Percentiles rank a stretch among this genome's conserved stretches.
These are phyloP conservation scores for Suhomyces yuchorum DNA, from an alignment of 1,139 yeast species.

Conservation along the genomic window DNA sequence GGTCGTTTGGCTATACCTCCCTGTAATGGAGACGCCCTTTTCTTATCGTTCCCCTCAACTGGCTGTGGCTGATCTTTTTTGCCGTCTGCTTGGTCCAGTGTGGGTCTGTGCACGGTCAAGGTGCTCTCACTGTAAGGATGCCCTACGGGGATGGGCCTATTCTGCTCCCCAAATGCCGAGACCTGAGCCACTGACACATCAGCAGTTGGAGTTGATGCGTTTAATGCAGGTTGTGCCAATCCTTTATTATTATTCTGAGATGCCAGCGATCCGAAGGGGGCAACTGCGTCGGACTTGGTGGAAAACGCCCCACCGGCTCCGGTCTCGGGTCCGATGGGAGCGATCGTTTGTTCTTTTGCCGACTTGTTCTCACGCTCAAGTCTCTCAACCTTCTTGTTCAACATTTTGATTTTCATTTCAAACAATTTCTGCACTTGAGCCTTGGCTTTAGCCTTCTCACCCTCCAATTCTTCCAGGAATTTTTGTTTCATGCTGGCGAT, in stretches of 20 bases:
- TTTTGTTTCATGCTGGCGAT: slow-evolving; percentile 30
- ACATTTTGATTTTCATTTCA: slow-evolving; percentile 45
- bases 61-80: slow-evolving; percentile 3
- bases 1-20: slow-evolving; percentile 12
- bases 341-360: neutral
- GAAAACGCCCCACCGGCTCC: neutral
- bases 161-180: neutral
- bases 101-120: slow-evolving; percentile 36
- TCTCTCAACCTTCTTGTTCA: slow-evolving; percentile 45
- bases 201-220: neutral
- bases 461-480: slow-evolving; percentile 33
- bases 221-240: neutral
- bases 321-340: slow-evolving; percentile 4
- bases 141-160: slow-evolving; percentile 19
- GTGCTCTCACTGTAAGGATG: slow-evolving; percentile 35
- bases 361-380: slow-evolving; percentile 25
- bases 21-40: slow-evolving; percentile 9
- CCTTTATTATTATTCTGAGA: neutral
- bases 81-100: slow-evolving; percentile 17
- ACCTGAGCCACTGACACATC: neutral
- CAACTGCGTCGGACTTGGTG: neutral
- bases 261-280: neutral
- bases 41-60: slow-evolving; percentile 12
- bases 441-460: slow-evolving; percentile 33
- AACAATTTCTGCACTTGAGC: slow-evolving; percentile 42